Conservation (phyloP, 257 asterid species). For the Gentiana dahurica region DNA sequence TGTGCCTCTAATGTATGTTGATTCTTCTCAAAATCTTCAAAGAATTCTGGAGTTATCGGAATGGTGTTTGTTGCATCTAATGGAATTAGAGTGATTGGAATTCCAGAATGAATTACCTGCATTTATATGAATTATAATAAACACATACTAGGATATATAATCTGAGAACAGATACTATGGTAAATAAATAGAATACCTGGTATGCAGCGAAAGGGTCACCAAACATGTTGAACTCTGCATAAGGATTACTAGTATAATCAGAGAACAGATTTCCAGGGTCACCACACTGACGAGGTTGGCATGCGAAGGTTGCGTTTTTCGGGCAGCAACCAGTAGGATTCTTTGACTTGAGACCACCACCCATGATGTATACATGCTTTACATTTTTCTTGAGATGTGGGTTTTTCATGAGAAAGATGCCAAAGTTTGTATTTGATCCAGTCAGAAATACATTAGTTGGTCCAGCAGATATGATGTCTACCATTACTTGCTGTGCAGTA, state of each 20-base stretch:
- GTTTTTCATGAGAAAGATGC: slow-evolving; percentile 56
- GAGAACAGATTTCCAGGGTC: slow-evolving; percentile 64
- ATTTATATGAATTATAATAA: not conserved
- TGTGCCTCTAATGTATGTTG: slow-evolving; percentile 74
- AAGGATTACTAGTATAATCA: slow-evolving; percentile 57
- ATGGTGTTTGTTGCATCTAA: slow-evolving; percentile 90
- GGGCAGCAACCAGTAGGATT: slow-evolving; percentile 81
- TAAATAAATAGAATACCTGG: slow-evolving; percentile 35
- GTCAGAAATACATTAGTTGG: slow-evolving; percentile 48
- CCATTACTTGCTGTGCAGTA: slow-evolving; percentile 67
- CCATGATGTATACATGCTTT: slow-evolving; percentile 70
- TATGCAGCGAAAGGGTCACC: slow-evolving; percentile 92
- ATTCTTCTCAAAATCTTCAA: slow-evolving; percentile 47
- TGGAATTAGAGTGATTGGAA: slow-evolving; percentile 76
- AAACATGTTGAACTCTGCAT: slow-evolving; percentile 76
- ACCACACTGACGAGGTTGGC: slow-evolving; percentile 60
- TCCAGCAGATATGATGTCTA: slow-evolving; percentile 54
- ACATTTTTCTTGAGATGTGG: slow-evolving; percentile 65
- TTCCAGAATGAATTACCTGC: slow-evolving; percentile 81
- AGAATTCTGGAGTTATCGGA: slow-evolving; percentile 42
- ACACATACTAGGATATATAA: too few species aligned
- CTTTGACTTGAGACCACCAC: slow-evolving; percentile 63
- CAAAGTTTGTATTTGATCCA: slow-evolving; percentile 61
- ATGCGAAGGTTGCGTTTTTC: slow-evolving; percentile 30
- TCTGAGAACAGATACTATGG: too few species aligned